phyloP scores from a whole-genome alignment of 2,329 filamentous ascomycete genomes.

The Macroventuria anomochaeta region DNA sequence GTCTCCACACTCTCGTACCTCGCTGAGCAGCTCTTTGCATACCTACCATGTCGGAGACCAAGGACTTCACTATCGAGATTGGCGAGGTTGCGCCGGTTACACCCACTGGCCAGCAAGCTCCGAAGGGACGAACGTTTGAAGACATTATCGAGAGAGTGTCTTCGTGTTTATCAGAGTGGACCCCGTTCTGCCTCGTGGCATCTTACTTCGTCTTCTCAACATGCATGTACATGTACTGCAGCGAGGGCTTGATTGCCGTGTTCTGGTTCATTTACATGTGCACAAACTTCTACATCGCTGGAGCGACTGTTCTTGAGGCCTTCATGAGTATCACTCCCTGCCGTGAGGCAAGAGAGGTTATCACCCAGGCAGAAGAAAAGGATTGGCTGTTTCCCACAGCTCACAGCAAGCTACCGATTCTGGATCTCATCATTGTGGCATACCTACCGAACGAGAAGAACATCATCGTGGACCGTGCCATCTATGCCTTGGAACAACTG shows the following conservation, averaged over 20 bases:
- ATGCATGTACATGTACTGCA: slow-evolving; percentile 52
- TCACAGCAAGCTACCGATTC: slow-evolving; percentile 50
- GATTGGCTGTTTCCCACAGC: slow-evolving; percentile 53
- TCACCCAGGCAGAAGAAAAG: slow-evolving; percentile 48
- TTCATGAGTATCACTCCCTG: slow-evolving; percentile 49
- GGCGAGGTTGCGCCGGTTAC: slow-evolving; percentile 24
- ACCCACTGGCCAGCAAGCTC: slow-evolving; percentile 10
- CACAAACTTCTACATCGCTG: slow-evolving; percentile 55
- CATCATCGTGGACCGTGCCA: slow-evolving; percentile 57
- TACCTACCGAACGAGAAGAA: slow-evolving; percentile 60
- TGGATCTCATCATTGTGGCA: slow-evolving; percentile 58
- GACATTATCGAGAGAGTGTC: slow-evolving; percentile 26
- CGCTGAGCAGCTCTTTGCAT: not conserved
- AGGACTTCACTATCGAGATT: slow-evolving; percentile 39
- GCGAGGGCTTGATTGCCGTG: slow-evolving; percentile 45
- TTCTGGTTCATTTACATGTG: slow-evolving; percentile 56
- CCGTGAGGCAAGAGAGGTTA: slow-evolving; percentile 46
- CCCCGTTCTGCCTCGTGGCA: slow-evolving; percentile 50
- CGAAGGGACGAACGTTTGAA: slow-evolving; percentile 9
- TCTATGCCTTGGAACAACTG: slow-evolving; percentile 56
- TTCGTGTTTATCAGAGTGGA: slow-evolving; percentile 50
- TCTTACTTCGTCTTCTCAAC: slow-evolving; percentile 53
- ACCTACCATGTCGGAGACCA: slow-evolving; percentile 32
- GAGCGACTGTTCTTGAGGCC: slow-evolving; percentile 51
- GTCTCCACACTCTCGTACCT: not conserved